These are phyloP conservation scores for Cyclotella sp. DNA, from an alignment of 108 stramenopile species.

Conservation along the genomic window DNA sequence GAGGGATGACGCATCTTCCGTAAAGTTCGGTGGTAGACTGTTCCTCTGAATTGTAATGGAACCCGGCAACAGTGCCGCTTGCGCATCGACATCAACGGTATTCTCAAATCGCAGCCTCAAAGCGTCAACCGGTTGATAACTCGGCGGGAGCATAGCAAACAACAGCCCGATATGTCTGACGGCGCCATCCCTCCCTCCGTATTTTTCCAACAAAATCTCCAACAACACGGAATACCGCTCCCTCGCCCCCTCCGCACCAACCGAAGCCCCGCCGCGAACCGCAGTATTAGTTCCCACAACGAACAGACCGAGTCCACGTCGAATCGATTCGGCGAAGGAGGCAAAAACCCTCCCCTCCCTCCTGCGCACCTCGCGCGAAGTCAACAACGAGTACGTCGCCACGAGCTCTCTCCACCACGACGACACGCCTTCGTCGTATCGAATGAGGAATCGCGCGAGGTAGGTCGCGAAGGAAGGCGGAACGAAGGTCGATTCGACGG, in stretches of 20 bases:
- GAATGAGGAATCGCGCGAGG: conserved; percentile 70
- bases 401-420: conserved; percentile 66
- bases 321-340: conserved; percentile 65
- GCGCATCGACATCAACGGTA: not conserved
- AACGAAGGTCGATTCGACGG: conserved; percentile 18
- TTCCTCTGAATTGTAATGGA: conserved; percentile 19
- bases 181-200: conserved; percentile 35
- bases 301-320: conserved; percentile 39
- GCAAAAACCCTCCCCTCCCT: conserved; percentile 65
- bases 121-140: conserved; percentile 64
- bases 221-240: conserved; percentile 23
- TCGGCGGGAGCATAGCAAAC: conserved; percentile 74
- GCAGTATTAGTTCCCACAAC: conserved; percentile 27
- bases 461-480: conserved; percentile 79
- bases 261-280: too few relatives aligned
- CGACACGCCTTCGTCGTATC: conserved; percentile 65
- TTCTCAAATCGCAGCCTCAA: conserved; percentile 21
- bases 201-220: conserved; percentile 39
- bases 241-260: not conserved
- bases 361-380: conserved; percentile 43
- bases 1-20: conserved; percentile 48
- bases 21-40: conserved; percentile 28
- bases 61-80: not conserved
- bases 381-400: conserved; percentile 59
- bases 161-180: conserved; percentile 66